Base-by-base conservation (phyloP, 179 eudicot species). In the Spinacia oleracea region DNA sequence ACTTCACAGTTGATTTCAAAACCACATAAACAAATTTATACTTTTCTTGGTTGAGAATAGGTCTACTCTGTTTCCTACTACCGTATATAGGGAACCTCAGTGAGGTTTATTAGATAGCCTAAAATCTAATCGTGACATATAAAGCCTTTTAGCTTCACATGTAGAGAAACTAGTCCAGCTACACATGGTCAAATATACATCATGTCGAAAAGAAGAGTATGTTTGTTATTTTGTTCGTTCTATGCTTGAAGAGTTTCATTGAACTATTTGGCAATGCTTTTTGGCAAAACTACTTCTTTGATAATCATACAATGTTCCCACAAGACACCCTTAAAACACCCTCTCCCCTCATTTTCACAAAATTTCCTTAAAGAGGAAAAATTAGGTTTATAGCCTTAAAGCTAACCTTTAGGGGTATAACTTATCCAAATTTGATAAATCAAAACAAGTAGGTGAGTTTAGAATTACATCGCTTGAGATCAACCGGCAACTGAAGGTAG, bases 401-500 rank as follows among this genome's bases (percentile, higher is more conserved):
- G 70, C 48, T 66, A 64, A n/a, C 70, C 3, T 43, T 0, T 25
- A 70, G 14, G 31, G 25, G 55, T 23, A 40, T 15, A 38, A 40
- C 31, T n/a, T 20, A 68, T 21, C 42, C 2, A 20, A 59, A 60
- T 21, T 2, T n/a, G 0, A 29, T 16, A 51, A n/a, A 76, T 51
- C 76, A 58, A 5, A 11, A 70, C 75, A 1, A 35, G 31, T 25
- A 60, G 46, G 46, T 6, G 71, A 65, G 23, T 66, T 50, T 27
- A 56, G 25, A 69, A 16, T 45, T 80, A 92, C 99, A 98, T 91
- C 91, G 86, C 76, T 86, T 89, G 51, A 96, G 89, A 81, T 98
- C 92, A 81, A 93, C 91, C 4, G 99, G 99, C 84, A 96, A 75
- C 84, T 91, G 98, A 72, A 96, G 92, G 74, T 93, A 88, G 79